Base-by-base conservation (phyloP, 371 early-diverging fungal species). In the Synchytrium microbalum region DNA sequence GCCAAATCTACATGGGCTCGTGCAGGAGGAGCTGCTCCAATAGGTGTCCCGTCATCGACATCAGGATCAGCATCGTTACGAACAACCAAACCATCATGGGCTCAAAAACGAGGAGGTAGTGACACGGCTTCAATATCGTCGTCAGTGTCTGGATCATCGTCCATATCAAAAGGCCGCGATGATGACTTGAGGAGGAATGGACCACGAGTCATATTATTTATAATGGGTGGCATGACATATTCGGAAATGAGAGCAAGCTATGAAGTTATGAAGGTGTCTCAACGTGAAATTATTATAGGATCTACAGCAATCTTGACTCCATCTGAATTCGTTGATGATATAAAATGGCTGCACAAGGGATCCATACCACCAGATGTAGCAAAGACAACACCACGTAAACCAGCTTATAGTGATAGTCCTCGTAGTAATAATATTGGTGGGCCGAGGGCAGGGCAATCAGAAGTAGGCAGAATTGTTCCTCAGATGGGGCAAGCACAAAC, bases 141-240 rank as follows among this genome's bases (percentile, higher is more conserved):
- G 51, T n/a, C 71, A 1, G 16, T 67, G 10, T 32, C 63, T 16
- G 32, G 38, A 8, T 26, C 59, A 38, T 24, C 19, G 3, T 8
- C 10, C 23, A 25, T 32, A 5, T 46, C 60, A 23, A 32, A 24
- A 26, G 56, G 56, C 8, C 25, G 66, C 32, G 60, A 51, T 19
- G 69, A 69, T 30, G 80, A 80, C 27, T 66, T 76, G 54, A 58
- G 79, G 55, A 62, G 63, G 25, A 80, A 78, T 61, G 81, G 81
- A 16, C 68, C 77, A 5, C 64, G 86, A 14, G 59, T 88, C n/a
- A 79, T 89, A 53, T 76, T 96, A 5, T 98, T 95, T 68, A 79
- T 93, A 54, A 86, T 92, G 14, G 97, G 98, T 27, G 98, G 97
- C 16, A 75, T 92, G 58, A 93, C 98, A 3, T 89, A 88, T 54